Evolutionary conservation across 495 filamentous ascomycete genomes (phyloP).

Genomic region (Penicillium alfredii): DNA sequence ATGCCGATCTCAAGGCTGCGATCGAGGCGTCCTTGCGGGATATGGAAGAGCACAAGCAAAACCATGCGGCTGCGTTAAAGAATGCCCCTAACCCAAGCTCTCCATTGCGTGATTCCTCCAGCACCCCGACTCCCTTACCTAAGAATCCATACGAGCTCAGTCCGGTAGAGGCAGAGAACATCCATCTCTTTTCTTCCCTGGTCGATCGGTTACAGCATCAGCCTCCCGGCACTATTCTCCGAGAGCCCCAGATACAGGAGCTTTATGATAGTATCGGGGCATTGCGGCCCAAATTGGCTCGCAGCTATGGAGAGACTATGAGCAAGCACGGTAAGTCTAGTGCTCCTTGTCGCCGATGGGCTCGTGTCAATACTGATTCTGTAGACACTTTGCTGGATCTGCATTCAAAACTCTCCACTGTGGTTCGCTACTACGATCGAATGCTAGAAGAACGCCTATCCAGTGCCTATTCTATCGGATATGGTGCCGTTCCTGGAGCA

Average conservation of each 20-base stretch:
- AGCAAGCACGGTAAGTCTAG: constrained; percentile 83
- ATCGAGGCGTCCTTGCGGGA: constrained; percentile 95
- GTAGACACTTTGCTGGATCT: constrained; percentile 83
- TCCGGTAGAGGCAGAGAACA: constrained; percentile 91
- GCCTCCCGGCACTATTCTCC: constrained; percentile 86
- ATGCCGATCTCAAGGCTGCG: constrained; percentile 89
- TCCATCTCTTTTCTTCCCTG: constrained; percentile 90
- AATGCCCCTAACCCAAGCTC: constrained; percentile 46
- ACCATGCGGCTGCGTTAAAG: constrained; percentile 73
- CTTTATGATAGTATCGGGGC: constrained; percentile 94
- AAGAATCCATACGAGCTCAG: constrained; percentile 94
- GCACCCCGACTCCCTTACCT: constrained; percentile 44
- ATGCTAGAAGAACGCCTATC: constrained; percentile 96
- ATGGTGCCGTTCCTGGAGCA: constrained; percentile 40
- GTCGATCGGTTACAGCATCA: constrained; percentile 95
- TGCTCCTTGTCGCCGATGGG: neutral
- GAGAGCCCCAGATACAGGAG: constrained; percentile 97
- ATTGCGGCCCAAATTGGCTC: constrained; percentile 85
- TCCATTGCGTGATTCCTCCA: constrained; percentile 18
- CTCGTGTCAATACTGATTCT: constrained; percentile 4
- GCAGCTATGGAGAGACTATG: constrained; percentile 98
- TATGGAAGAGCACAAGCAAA: constrained; percentile 97
- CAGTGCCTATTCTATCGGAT: constrained; percentile 69
- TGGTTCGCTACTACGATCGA: constrained; percentile 96
- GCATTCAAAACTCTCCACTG: constrained; percentile 90